Base-by-base conservation (phyloP, 306 rosid genomes). In the Prunus padus region DNA sequence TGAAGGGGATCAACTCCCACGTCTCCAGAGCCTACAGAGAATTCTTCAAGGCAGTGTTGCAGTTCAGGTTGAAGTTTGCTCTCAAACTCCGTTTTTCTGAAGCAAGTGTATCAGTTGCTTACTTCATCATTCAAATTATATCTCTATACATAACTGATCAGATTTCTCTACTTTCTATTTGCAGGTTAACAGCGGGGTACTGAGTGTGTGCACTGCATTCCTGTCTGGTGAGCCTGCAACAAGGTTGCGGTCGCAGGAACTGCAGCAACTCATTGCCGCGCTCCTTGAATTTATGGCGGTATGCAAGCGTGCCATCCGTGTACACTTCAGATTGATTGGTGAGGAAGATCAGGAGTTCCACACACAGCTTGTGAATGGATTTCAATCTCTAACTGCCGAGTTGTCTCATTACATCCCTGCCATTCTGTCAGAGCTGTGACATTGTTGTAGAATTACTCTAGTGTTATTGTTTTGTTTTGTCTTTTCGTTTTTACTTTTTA, bases 41-140 rank as follows among this genome's bases (percentile, higher is more conserved):
- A 95, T 95, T 81, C 98, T 95, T 64, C 98, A 95, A 88, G 98
- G 98, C 91, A 95, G 98, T 82, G 98, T 95, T 69, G 98, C 97
- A 45, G 98, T 95, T 67, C 98, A 95, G 83, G 98, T 94, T 7
- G 23, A 30, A 20, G 60, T 63, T 37, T 31, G 30, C 22, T 75
- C 20, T 74, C 31, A 4, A 54, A 18, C 46, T 55, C 19, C 30
- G 2, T 42, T 61, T 30, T 72, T 55, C 76, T 57, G 1, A 8
- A 42, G 42, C 65, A 25, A 75, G 15, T 44, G 46, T 45, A 6
- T 18, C 31, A 14, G 16, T 44, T 14, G 56, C 67, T 72, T 54
- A 23, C n/a, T 2, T 42, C 8, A 5, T 54, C 31, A 37, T 23
- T 70, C 26, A 55, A 40, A 37, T 40, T 56, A 18, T 18, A 37